Conservation (phyloP, 345 rosid genomes). For the Populus pruinosa region DNA sequence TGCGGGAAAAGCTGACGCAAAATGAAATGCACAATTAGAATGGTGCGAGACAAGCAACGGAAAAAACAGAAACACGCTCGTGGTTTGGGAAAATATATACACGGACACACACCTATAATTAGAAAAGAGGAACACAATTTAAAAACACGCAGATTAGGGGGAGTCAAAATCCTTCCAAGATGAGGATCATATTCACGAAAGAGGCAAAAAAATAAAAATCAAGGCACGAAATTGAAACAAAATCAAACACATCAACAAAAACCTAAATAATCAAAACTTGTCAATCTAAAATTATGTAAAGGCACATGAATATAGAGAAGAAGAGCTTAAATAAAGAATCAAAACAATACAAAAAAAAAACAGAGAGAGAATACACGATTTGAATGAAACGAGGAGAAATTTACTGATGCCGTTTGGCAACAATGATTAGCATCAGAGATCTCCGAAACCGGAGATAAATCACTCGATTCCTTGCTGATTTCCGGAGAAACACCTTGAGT, state of each 20-base stretch:
- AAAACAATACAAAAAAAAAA: no score
- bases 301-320: background rate
- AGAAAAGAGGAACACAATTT: background rate
- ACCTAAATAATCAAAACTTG: background rate
- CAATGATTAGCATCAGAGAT: constrained; percentile 3
- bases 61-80: background rate
- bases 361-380: no score
- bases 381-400: background rate
- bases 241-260: background rate
- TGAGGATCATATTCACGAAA: background rate
- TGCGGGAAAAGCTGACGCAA: background rate
- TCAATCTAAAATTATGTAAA: background rate
- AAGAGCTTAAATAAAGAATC: no score
- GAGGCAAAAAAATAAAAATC: no score
- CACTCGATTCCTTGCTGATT: constrained; percentile 15
- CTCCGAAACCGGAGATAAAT: constrained; percentile 19
- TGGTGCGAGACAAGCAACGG: background rate
- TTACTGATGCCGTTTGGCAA: background rate
- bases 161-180: background rate
- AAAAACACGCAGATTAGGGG: background rate
- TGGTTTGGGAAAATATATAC: background rate
- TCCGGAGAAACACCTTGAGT: constrained; percentile 15
- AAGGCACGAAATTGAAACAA: background rate
- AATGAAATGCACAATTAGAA: background rate
- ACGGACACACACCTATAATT: background rate